A percentile compares a stretch with the other conserved stretches of the same genome.
Conservation (phyloP, 2,329 filamentous ascomycete species). For the Periconia macrospinosa region DNA sequence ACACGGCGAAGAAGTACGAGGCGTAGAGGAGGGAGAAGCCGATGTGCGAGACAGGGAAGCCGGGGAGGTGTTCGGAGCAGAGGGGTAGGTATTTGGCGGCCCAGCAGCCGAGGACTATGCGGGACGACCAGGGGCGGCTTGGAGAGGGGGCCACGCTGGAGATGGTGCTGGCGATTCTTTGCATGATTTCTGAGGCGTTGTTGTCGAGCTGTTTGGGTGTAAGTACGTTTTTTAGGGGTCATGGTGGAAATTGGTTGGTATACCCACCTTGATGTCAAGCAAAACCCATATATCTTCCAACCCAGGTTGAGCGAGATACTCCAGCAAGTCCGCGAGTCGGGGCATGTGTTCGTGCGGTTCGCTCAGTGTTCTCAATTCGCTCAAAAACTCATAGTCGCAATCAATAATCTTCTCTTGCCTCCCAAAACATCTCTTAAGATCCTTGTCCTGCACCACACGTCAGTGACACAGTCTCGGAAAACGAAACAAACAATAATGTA, state of each 20-base stretch:
- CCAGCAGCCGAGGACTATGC: conserved; percentile 84
- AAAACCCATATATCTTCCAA: conserved; percentile 75
- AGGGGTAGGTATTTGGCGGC: conserved; percentile 71
- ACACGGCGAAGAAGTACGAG: conserved; percentile 67
- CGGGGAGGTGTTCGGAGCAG: conserved; percentile 63
- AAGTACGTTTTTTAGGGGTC: conserved; percentile 1
- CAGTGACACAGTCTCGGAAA: conserved; percentile 1
- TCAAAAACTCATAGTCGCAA: conserved; percentile 74
- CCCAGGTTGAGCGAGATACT: conserved; percentile 67
- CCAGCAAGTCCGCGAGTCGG: conserved; percentile 71
- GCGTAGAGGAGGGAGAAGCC: conserved; percentile 69
- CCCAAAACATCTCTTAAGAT: conserved; percentile 80
- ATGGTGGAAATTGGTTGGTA: neutral
- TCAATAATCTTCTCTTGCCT: conserved; percentile 71
- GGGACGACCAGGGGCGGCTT: conserved; percentile 65
- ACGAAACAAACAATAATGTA: neutral
- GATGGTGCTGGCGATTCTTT: conserved; percentile 67
- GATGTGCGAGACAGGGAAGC: conserved; percentile 68
- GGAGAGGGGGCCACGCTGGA: conserved; percentile 50
- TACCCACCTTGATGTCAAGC: conserved; percentile 79
- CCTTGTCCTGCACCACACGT: conserved; percentile 61
- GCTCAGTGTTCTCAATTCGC: conserved; percentile 66
- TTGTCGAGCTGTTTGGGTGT: conserved; percentile 63
- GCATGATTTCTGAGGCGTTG: conserved; percentile 69
- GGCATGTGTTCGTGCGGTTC: conserved; percentile 74